These are phyloP conservation scores for Verticillium nubilum DNA, from an alignment of 2,329 filamentous ascomycete genomes.

Conservation along the genomic window DNA sequence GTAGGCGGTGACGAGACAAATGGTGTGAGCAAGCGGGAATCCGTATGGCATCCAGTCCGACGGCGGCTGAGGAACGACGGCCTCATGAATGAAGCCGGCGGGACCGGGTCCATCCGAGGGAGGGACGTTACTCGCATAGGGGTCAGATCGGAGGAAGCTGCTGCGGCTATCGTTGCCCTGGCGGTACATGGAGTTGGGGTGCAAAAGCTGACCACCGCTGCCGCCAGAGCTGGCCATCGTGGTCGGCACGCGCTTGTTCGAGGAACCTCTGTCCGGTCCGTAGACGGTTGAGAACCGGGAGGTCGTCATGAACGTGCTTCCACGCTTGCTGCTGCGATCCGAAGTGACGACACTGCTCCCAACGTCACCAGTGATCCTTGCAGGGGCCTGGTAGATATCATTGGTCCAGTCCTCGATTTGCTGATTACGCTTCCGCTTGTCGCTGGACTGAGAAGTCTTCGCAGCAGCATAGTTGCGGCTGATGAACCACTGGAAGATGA, in stretches of 20 bases:
- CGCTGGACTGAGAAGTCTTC: slow-evolving; percentile 77
- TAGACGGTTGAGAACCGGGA: slow-evolving; percentile 93
- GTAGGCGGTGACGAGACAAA: slow-evolving; percentile 94
- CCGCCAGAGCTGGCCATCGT: slow-evolving; percentile 91
- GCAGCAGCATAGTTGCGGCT: slow-evolving; percentile 76
- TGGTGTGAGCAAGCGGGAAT: slow-evolving; percentile 86
- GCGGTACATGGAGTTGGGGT: slow-evolving; percentile 67
- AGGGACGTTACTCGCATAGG: slow-evolving; percentile 47
- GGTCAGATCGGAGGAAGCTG: slow-evolving; percentile 60
- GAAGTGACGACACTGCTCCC: slow-evolving; percentile 58
- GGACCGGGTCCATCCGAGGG: slow-evolving; percentile 69
- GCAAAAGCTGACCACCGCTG: slow-evolving; percentile 66
- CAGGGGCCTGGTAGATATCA: slow-evolving; percentile 90
- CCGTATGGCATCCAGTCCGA: slow-evolving; percentile 97
- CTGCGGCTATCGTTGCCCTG: slow-evolving; percentile 56
- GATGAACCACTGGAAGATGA: slow-evolving; percentile 96
- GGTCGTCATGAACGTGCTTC: slow-evolving; percentile 80
- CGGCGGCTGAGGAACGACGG: slow-evolving; percentile 92
- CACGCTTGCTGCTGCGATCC: slow-evolving; percentile 69
- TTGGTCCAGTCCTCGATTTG: slow-evolving; percentile 98
- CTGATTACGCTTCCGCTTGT: slow-evolving; percentile 77
- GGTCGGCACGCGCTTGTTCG: slow-evolving; percentile 57
- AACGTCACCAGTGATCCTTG: slow-evolving; percentile 71
- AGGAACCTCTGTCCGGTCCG: slow-evolving; percentile 56
- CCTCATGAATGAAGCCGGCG: slow-evolving; percentile 91